Base-by-base conservation (phyloP, 192 early-diverging fungal genomes). In the Chytriomyces sp. region DNA sequence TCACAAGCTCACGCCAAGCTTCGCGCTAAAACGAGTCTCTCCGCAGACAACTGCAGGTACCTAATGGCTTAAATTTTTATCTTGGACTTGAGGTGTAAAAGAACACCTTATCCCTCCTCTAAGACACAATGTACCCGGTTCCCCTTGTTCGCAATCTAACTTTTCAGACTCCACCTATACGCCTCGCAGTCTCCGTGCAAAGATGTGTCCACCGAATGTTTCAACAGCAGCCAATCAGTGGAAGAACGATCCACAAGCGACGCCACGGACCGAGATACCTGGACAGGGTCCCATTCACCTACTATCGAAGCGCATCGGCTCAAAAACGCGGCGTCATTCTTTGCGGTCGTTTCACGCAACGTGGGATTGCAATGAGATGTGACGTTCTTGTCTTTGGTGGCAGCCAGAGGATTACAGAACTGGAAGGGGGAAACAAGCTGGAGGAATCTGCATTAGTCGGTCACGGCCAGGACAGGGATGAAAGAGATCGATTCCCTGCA, bases 101-200 rank as follows among this genome's bases (percentile, higher is more conserved):
- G 44, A 49, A 22, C 44, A 49, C 22, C 14, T 49, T 49, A n/a
- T 49, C 44, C 44, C 14, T 49, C 44, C 22, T 14, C 44, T 3
- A 14, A 49, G 44, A 49, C n/a, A 49, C 44, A 22, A 2, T 14
- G 22, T 49, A 22, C 44, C 17, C 3, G 0, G 44, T 49, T 49
- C 22, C 66, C 66, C 26, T 36, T 68, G 5, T n/a, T 68, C 10
- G 31, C 56, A 7, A 52, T 33, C 34, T 25, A 30, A 88, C 59
- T 40, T 34, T 40, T 79, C 1, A 52, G 72, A 36, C 90, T 92
- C 72, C 86, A 91, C 66, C 76, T 93, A 64, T 94, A 94, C 72
- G 80, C 91, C 8, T 92, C 90, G 49, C 91, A 92, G 60, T 75
- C 88, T 2, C 88, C 93, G 7, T 94, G 93, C 80, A 92, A 92